These are phyloP conservation scores for Kodamaea fukazawae DNA, from an alignment of 805 yeast species.

Conservation along the genomic window DNA sequence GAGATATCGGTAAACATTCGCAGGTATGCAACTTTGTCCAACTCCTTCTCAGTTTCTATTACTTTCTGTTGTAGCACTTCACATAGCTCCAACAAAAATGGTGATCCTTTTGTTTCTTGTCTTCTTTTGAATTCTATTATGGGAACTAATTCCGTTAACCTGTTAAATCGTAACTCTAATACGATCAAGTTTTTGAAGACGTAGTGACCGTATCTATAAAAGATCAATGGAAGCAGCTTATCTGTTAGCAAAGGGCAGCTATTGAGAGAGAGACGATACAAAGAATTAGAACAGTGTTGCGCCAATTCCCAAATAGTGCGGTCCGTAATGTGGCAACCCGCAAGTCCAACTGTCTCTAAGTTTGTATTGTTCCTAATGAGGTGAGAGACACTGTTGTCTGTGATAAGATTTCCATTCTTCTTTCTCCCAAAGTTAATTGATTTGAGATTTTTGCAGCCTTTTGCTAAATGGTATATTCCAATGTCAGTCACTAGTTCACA, in stretches of 20 bases:
- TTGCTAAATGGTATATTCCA: conserved; percentile 64
- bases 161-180: conserved; percentile 65
- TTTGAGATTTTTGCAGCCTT: conserved; percentile 54
- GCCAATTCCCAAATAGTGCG: conserved; percentile 78
- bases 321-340: conserved; percentile 83
- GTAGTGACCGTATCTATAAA: conserved; percentile 30
- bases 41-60: conserved; percentile 54
- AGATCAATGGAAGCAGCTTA: conserved; percentile 51
- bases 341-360: conserved; percentile 74
- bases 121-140: conserved; percentile 64
- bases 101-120: conserved; percentile 43
- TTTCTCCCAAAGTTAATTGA: conserved; percentile 78
- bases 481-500: conserved; percentile 77
- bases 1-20: conserved; percentile 61
- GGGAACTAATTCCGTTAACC: conserved; percentile 57
- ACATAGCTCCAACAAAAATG: conserved; percentile 74
- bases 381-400: conserved; percentile 63
- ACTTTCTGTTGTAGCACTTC: conserved; percentile 61
- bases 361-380: conserved; percentile 52
- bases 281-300: conserved; percentile 38
- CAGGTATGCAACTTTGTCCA: conserved; percentile 54
- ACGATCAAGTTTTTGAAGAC: conserved; percentile 55
- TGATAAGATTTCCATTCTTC: conserved; percentile 58
- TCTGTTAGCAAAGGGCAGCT: conserved; percentile 62
- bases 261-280: conserved; percentile 72